Evolutionary conservation across 2,329 filamentous ascomycete genomes (phyloP), one percentile per base, ranked within the genome.

Genomic region (Verticillium dahliae): DNA sequence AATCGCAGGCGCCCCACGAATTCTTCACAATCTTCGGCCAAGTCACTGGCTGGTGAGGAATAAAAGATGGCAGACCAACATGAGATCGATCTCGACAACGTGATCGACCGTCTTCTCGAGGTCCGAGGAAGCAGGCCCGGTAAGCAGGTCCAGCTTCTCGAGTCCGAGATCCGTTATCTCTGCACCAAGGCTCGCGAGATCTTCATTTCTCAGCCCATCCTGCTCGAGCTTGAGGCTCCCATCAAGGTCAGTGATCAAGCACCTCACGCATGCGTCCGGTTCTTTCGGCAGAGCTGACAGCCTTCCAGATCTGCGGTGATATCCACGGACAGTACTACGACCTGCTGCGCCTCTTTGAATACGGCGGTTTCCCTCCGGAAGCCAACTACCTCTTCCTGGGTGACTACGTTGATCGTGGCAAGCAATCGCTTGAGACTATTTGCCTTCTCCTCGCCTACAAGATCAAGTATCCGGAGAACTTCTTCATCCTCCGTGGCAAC

Each of bases 241-340:
- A 98, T 99, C 80, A 99, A 99, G 92, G 94, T 97, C 84, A 71
- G 83, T 55, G 60, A 7, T 57, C 13, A 59, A 27, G 27, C 38
- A 33, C 14, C 55, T 65, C 38, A 34, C 60, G 61, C 67, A 39
- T 35, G 38, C 14, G 45, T 41, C 38, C 27, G 31, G 15, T 13
- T 22, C 62, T 35, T 41, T 27, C 60, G 56, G 41, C 58, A 56
- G 38, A 64, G 63, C 67, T 70, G 60, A 68, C 60, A 31, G 58
- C 38, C 59, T 62, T 22, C 18, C 58, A 99, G 95, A 99, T 99
- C 74, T 98, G 94, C 78, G 95, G 95, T 79, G 95, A 98, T 80
- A 98, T 99, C 70, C 95, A 98, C 78, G 95, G 95, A 68, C 95
- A 99, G 82, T 99, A 99, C 81, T 97, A 97, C 78, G 95, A 99